Evolutionary conservation across 352 stramenopile genomes (phyloP), one percentile per base, ranked within the genome.

Genomic region (Pythium phragmiticola): DNA sequence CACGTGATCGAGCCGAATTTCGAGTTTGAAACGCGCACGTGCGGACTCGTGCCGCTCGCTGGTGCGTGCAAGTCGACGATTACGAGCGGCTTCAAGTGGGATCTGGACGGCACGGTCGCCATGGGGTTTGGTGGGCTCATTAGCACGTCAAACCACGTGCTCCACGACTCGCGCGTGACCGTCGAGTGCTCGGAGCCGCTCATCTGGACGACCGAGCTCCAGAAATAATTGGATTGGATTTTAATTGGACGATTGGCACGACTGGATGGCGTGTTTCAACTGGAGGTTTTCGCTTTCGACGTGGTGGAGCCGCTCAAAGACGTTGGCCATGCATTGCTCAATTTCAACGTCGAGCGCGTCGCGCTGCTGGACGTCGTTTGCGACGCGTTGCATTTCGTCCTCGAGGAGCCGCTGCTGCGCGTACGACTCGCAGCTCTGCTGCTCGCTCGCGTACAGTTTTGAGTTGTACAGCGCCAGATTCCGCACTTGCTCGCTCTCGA

Each of bases 11-110:
- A 66, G n/a, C 89, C 88, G n/a, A 87, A 96, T 65, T 89, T 90
- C 45, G 30, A 87, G 58, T 89, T 96, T 47, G 95, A 99, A 75
- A 87, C 92, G 49, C 92, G 93, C 34, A 98, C 88, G 30, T 98
- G 95, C 72, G 95, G 95, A 6, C 76, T 99, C 16, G 95, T 99
- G 58, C 96, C 95, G 2, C 57, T 99, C n/a, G 82, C 64, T 2
- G 84, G 81, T 17, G 63, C 77, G 7, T 98, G 92, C 60, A 69
- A 87, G 13, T 72, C 73, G 6, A 83, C 92, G 5, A 89, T 75
- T 11, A 98, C 95, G 0, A 83, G 71, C 16, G 96, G 96, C 8
- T 81, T 98, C 14, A 90, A 96, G 75, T 97, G 89, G 89, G 88
- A 97, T 62, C 59, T 97, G 14, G 67, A 68, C 23, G 75, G 73